Base-by-base conservation (phyloP, 352 stramenopile species). In the Pythium apleroticum region DNA sequence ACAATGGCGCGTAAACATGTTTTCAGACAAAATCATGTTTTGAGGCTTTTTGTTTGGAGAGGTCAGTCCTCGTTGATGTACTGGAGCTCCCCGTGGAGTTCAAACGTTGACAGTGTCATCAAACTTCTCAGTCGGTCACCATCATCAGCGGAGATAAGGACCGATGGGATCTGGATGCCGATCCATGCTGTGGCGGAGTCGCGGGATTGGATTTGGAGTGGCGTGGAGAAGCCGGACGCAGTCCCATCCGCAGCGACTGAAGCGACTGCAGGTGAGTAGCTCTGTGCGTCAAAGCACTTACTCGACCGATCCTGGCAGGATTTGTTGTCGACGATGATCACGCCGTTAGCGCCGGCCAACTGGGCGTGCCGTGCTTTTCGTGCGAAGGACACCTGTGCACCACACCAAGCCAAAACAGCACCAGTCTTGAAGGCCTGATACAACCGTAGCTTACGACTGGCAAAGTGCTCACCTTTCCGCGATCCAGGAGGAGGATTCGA, bases 281-380 rank as follows among this genome's bases (percentile, higher is more conserved):
- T 30, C 19, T 58, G 46, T 11, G 56, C 48, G 3, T 65, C 58
- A 52, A 65, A 65, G 33, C 58, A 65, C 5, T 17, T 25, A 14
- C 50, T 50, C 4, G 19, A 9, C 0, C 17, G 11, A n/a, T 49
- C 17, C 15, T 35, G n/a, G 17, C 58, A 65, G 8, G 1, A 17
- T 6, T 1, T 10, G 33, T 25, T 65, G 22, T 67, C 53, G 22
- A 67, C 20, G 30, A 67, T 27, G 28, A 67, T 53, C 22, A 60
- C 52, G 14, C 60, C 60, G 4, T 57, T 1, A 1, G 60, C 60
- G 1, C 60, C 60, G 30, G 60, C 60, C 17, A 57, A 22, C 27
- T 67, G 60, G 25, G 52, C 53, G 17, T 45, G 28, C 20, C 57
- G 52, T 7, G 62, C 60, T 57, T 67, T 67, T 12, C 24, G 60